phyloP scores from a whole-genome alignment of 2,329 filamentous ascomycete species.

The Amauroascus verrucosus region DNA sequence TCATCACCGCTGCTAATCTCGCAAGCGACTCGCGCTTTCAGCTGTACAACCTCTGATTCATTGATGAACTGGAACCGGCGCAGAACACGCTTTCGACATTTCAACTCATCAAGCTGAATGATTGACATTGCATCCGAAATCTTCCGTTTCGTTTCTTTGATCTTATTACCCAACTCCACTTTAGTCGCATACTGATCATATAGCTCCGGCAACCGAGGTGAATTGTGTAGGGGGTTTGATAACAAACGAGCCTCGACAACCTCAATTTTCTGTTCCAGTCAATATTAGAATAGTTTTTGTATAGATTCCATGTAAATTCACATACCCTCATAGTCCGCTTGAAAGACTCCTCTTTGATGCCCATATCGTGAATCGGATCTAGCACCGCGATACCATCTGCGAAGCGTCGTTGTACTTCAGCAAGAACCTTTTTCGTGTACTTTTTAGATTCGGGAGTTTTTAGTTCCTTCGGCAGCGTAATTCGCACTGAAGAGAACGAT shows the following conservation, averaged over 20 bases:
- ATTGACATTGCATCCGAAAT: conserved; percentile 78
- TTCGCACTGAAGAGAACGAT: conserved; percentile 68
- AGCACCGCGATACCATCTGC: conserved; percentile 81
- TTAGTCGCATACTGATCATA: conserved; percentile 84
- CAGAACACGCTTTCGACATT: conserved; percentile 88
- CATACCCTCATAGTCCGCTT: conserved; percentile 68
- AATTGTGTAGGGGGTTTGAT: conserved; percentile 83
- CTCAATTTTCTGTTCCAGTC: conserved; percentile 69
- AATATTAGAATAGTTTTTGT: conserved; percentile 18
- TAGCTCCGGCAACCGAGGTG: conserved; percentile 68
- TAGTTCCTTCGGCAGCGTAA: conserved; percentile 73
- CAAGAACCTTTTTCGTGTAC: conserved; percentile 55
- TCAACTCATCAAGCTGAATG: conserved; percentile 89
- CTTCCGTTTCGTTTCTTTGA: conserved; percentile 79
- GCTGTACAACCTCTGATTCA: conserved; percentile 85
- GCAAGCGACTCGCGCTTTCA: conserved; percentile 94
- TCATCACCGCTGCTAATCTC: conserved; percentile 97
- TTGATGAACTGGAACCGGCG: conserved; percentile 93
- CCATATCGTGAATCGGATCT: conserved; percentile 94
- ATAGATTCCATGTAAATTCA: conserved; percentile 2
- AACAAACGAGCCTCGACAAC: conserved; percentile 84
- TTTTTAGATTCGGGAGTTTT: conserved; percentile 58
- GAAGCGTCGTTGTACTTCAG: conserved; percentile 76
- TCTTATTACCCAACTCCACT: conserved; percentile 61
- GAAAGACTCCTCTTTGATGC: conserved; percentile 82